These are phyloP conservation scores for Somion occarium DNA, from an alignment of 1,284 basidiomycete species.

Conservation along the genomic window DNA sequence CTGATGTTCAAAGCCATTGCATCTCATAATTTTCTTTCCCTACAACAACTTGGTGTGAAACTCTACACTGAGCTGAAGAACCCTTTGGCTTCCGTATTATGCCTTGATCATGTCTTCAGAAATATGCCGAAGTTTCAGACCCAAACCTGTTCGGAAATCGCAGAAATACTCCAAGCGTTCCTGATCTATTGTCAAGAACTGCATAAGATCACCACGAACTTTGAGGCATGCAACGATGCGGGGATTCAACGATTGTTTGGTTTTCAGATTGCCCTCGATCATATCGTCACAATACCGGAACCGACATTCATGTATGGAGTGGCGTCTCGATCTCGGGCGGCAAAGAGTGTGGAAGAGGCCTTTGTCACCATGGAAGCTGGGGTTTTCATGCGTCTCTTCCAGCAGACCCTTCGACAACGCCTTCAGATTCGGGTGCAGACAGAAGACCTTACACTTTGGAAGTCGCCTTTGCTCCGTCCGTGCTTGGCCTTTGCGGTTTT, in stretches of 20 bases:
- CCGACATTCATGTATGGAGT: slow-evolving; percentile 20
- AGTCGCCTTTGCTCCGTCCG: slow-evolving; percentile 31
- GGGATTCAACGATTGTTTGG: slow-evolving; percentile 35
- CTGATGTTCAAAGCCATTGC: slow-evolving; percentile 40
- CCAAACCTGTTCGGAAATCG: slow-evolving; percentile 21
- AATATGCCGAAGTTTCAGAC: slow-evolving; percentile 17
- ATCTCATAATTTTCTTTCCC: slow-evolving; percentile 15
- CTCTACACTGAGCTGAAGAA: slow-evolving; percentile 24
- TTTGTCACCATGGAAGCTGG: slow-evolving; percentile 11
- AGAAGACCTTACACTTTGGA: slow-evolving; percentile 32
- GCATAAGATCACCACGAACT: slow-evolving; percentile 20
- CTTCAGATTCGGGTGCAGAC: slow-evolving; percentile 28
- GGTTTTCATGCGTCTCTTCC: slow-evolving; percentile 18
- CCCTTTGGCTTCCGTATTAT: slow-evolving; percentile 33
- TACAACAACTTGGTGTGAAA: slow-evolving; percentile 24
- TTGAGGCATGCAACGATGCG: slow-evolving; percentile 22
- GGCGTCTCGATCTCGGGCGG: neutral
- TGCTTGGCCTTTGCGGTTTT: slow-evolving; percentile 35
- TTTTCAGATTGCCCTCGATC: slow-evolving; percentile 25
- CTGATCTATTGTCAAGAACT: slow-evolving; percentile 33
- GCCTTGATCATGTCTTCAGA: slow-evolving; percentile 37
- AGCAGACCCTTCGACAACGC: slow-evolving; percentile 20
- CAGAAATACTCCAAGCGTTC: slow-evolving; percentile 30
- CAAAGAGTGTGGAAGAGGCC: slow-evolving; percentile 9
- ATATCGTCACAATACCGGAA: slow-evolving; percentile 23